Base-by-base conservation (phyloP, 768 basidiomycete species). In the Rubroboletus pulcherrimus region DNA sequence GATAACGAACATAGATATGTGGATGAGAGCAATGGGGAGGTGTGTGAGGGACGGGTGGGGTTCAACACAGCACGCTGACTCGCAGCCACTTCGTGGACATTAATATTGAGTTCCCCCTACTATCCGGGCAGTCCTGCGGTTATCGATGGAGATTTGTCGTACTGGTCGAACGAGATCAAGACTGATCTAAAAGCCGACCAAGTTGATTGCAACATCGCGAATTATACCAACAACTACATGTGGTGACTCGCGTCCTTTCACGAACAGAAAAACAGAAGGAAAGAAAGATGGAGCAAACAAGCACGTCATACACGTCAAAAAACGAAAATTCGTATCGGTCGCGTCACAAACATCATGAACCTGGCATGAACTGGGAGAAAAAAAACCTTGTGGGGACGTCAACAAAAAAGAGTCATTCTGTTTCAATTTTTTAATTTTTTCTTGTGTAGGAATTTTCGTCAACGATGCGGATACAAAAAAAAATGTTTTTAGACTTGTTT, bases 401-500 rank as follows among this genome's bases (percentile, higher is more conserved):
- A 44, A 44, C 24, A 29, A 42, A 3, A 19, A 26, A 26, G 26
- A 26, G 35, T 52, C 43, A n/a, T 51, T 40, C 35, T 24, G 37
- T 43, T 46, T 33, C 15, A 31, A 15, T 31, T 44, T 39, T 10
- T 40, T 31, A 39, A 43, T 30, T 55, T 53, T 31, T n/a, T 26
- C n/a, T 26, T 2, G 19, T 43, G 15, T 56, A 6, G 40, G 17
- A 41, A 30, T 31, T 53, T 53, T 49, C 39, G 41, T 51, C 48
- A 56, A 52, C 52, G 29, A 12, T 1, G 41, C 31, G 41, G 29
- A 35, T 44, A 54, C 52, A 39, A 41, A n/a, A 41, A 21, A 42
- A 53, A 45, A 3, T 11, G 4, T 7, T 37, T 54, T 62, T 54
- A 67, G 37, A 62, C 53, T 49, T 70, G 62, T 55, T 81, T 81